A percentile compares a stretch with the other conserved stretches of the same genome.
Conservation (phyloP, 2,329 filamentous ascomycete species). For the Pseudogymnoascus sp. region DNA sequence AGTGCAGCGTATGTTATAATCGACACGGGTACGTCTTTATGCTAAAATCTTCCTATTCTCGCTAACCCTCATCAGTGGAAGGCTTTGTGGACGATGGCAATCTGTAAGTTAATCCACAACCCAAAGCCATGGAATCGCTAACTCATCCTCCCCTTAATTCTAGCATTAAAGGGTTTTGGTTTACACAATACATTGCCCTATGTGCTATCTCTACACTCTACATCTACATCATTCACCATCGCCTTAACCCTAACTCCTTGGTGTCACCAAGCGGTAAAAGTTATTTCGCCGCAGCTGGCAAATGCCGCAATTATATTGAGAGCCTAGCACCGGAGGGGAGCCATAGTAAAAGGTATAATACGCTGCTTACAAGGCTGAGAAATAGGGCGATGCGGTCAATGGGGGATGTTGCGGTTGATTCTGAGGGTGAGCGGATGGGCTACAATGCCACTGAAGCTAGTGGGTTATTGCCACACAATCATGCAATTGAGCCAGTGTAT, state of each 20-base stretch:
- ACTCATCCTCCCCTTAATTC: background rate
- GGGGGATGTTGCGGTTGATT: background rate
- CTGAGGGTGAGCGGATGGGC: background rate
- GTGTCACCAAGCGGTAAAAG: background rate
- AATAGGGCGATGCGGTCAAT: background rate
- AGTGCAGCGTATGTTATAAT: constrained; percentile 39
- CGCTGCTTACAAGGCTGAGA: background rate
- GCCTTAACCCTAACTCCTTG: background rate
- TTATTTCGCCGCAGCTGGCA: constrained; percentile 11
- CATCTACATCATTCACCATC: constrained; percentile 43
- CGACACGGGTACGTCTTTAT: constrained; percentile 31
- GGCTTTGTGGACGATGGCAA: background rate
- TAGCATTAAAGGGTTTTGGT: constrained; percentile 40
- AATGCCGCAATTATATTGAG: constrained; percentile 9
- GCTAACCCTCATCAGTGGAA: background rate
- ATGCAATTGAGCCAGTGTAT: background rate
- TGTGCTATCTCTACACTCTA: constrained; percentile 46
- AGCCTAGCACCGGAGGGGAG: background rate
- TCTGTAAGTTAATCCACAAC: constrained; percentile 30
- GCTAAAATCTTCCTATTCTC: background rate
- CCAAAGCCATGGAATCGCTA: constrained; percentile 26
- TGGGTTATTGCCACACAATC: background rate
- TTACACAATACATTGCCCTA: constrained; percentile 45
- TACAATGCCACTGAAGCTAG: background rate
- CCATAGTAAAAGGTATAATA: background rate